These are phyloP conservation scores for Cladophialophora chaetospira DNA, from an alignment of 2,329 filamentous ascomycete genomes.

Conservation along the genomic window DNA sequence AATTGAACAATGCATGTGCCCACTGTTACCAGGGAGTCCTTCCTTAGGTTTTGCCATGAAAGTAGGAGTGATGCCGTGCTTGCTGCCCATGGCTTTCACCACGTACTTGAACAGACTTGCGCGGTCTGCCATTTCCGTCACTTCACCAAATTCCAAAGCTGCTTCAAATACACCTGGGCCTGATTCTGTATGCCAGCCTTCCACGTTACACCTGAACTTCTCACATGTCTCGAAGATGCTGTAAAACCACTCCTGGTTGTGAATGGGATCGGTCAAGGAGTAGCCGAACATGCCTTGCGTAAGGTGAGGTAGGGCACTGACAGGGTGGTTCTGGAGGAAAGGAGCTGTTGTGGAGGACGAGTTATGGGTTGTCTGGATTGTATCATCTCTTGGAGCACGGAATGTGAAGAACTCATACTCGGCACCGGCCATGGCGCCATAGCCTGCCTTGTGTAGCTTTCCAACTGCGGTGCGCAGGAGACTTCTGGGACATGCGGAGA, in stretches of 20 bases:
- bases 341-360: slow-evolving; percentile 70
- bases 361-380: slow-evolving; percentile 52
- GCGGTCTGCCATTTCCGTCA: slow-evolving; percentile 86
- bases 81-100: slow-evolving; percentile 83
- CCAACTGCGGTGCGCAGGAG: slow-evolving; percentile 68
- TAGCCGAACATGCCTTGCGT: slow-evolving; percentile 98
- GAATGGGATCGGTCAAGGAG: slow-evolving; percentile 79
- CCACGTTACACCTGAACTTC: slow-evolving; percentile 76
- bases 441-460: slow-evolving; percentile 69
- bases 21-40: slow-evolving; percentile 89
- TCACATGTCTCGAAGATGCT: slow-evolving; percentile 78
- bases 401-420: slow-evolving; percentile 98
- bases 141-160: slow-evolving; percentile 84
- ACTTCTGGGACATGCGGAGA: slow-evolving; percentile 78
- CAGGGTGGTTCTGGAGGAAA: slow-evolving; percentile 73
- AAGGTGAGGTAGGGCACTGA: slow-evolving; percentile 71
- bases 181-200: slow-evolving; percentile 95
- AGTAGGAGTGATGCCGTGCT: slow-evolving; percentile 89
- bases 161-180: slow-evolving; percentile 95
- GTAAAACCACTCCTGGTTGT: slow-evolving; percentile 93
- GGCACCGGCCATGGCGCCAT: slow-evolving; percentile 84
- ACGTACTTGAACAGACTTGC: slow-evolving; percentile 92
- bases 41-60: slow-evolving; percentile 98
- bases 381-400: slow-evolving; percentile 60
- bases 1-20: slow-evolving; percentile 92